Evolutionary conservation across 108 stramenopile species (phyloP).

Genomic region (Phaeodactylum tricornutum): DNA sequence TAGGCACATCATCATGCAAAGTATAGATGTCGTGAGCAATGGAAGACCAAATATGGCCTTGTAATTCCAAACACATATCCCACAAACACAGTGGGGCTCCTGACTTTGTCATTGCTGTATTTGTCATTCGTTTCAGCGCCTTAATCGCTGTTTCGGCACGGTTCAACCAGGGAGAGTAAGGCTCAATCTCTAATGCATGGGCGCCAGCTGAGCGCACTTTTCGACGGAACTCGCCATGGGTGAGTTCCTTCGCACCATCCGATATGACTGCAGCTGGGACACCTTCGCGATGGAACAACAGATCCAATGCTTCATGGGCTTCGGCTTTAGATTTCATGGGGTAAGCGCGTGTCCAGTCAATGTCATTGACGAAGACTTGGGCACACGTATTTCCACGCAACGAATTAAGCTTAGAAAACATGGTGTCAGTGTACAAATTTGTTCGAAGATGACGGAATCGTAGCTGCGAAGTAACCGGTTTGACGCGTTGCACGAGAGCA

Average conservation of each 20-base stretch:
- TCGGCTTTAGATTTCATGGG: constrained; percentile 10
- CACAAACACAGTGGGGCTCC: constrained; percentile 11
- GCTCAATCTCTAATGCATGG: too few relatives aligned
- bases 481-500: constrained; percentile 3
- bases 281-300: constrained; percentile 13
- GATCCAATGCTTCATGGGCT: constrained; percentile 14
- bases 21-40: constrained; percentile 10
- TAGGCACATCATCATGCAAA: constrained; percentile 11
- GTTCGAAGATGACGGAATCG: constrained; percentile 8
- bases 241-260: constrained; percentile 19
- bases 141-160: constrained; percentile 16
- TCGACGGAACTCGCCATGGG: constrained; percentile 12
- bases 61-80: constrained; percentile 14
- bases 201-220: constrained; percentile 12
- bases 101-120: constrained; percentile 6
- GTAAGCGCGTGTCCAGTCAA: constrained; percentile 8
- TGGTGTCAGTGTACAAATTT: constrained; percentile 17
- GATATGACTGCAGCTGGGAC: constrained; percentile 17
- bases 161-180: constrained; percentile 16
- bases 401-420: neutral
- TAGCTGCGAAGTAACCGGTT: constrained; percentile 10
- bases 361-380: constrained; percentile 9
- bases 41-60: constrained; percentile 10
- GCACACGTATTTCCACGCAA: constrained; percentile 11
- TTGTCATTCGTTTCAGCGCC: constrained; percentile 14